phyloP scores from a whole-genome alignment of 2,329 filamentous ascomycete genomes.

The Clarireedia monteithiana region DNA sequence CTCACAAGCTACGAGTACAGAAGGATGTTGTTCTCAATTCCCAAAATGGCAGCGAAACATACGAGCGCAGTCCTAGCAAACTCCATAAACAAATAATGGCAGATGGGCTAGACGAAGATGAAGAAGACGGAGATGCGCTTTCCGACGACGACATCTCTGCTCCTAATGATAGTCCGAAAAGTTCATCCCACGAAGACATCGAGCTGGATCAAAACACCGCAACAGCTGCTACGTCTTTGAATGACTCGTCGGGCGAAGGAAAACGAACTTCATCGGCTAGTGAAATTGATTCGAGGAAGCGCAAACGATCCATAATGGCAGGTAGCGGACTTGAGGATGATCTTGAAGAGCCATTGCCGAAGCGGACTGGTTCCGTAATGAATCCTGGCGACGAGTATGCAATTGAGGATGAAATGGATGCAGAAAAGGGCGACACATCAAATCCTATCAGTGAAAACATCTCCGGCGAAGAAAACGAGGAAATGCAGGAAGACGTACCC shows the following conservation, averaged over 20 bases:
- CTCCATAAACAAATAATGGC: constrained; percentile 51
- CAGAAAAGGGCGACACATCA: constrained; percentile 33
- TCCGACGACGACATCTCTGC: constrained; percentile 31
- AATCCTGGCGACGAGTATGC: constrained; percentile 37
- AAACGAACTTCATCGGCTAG: constrained; percentile 18
- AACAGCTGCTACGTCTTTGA: constrained; percentile 30
- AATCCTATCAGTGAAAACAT: constrained; percentile 28
- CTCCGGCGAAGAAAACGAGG: constrained; percentile 34
- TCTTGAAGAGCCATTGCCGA: constrained; percentile 34
- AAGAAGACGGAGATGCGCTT: constrained; percentile 31
- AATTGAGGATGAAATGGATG: constrained; percentile 35
- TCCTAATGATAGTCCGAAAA: constrained; percentile 28
- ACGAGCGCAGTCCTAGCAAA: constrained; percentile 70
- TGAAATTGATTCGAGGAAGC: constrained; percentile 30
- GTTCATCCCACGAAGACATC: constrained; percentile 34
- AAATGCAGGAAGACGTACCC: constrained; percentile 38
- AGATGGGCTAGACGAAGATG: constrained; percentile 36
- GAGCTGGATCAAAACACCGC: constrained; percentile 20
- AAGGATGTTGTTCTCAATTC: constrained; percentile 53
- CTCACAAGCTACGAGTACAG: constrained; percentile 53
- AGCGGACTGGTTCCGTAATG: constrained; percentile 44
- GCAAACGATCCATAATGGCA: constrained; percentile 30
- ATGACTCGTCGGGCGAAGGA: constrained; percentile 22
- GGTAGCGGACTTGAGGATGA: constrained; percentile 28
- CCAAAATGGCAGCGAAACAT: constrained; percentile 45